These are phyloP conservation scores for Boletus rubroflammeus DNA, from an alignment of 768 basidiomycete species.

Conservation along the genomic window DNA sequence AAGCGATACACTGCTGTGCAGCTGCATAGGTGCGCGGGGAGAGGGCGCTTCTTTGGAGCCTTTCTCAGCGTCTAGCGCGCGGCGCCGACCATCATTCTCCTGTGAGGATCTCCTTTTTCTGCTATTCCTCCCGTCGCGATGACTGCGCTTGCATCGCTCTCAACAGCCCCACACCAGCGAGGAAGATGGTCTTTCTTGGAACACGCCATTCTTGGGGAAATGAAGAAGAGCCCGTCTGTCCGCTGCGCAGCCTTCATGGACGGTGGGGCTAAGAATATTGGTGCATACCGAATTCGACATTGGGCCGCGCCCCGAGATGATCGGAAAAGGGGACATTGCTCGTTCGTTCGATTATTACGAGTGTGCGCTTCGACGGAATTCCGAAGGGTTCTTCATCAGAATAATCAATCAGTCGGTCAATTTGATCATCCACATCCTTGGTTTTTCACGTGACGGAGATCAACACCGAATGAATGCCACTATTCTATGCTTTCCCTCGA, in stretches of 20 bases:
- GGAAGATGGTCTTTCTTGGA: background rate
- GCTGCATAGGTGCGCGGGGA: background rate
- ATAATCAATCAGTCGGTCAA: background rate
- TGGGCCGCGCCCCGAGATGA: background rate
- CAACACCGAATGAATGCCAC: background rate
- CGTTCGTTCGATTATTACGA: no score
- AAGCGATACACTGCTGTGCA: background rate
- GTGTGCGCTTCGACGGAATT: background rate
- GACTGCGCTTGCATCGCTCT: background rate
- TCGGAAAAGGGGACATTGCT: background rate
- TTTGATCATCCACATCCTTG: background rate
- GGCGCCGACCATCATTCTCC: background rate
- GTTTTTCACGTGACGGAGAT: background rate
- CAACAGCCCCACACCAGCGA: background rate
- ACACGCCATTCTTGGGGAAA: background rate
- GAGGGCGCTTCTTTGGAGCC: background rate
- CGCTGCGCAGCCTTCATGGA: background rate
- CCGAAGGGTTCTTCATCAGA: background rate
- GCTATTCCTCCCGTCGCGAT: background rate
- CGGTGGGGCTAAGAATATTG: background rate
- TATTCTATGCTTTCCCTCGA: background rate
- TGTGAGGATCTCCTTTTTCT: background rate
- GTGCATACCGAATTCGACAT: background rate
- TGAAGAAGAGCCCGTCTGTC: background rate
- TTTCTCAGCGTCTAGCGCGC: background rate